These are phyloP conservation scores for Puccinia sorghi DNA, from an alignment of 1,284 basidiomycete genomes.

Conservation along the genomic window DNA sequence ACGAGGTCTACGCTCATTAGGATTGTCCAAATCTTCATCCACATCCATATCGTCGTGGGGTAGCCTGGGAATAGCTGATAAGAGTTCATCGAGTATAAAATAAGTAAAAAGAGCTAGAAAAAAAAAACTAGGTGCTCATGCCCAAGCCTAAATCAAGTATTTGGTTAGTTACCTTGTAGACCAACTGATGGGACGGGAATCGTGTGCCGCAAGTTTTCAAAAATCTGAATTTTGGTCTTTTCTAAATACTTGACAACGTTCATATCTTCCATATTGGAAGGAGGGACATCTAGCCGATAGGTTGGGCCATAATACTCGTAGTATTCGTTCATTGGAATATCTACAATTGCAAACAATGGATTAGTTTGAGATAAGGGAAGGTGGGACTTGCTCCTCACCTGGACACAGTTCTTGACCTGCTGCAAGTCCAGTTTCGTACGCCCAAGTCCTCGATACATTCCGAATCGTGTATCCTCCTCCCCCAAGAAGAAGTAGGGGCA, in stretches of 20 bases:
- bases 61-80: conserved; percentile 51
- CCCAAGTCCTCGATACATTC: conserved; percentile 95
- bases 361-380: background rate
- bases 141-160: background rate
- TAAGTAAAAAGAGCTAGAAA: background rate
- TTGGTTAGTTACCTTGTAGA: conserved; percentile 69
- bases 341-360: conserved; percentile 60
- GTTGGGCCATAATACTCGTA: conserved; percentile 99
- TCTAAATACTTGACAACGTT: conserved; percentile 92
- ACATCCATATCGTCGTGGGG: conserved; percentile 63
- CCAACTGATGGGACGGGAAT: conserved; percentile 87
- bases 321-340: conserved; percentile 95
- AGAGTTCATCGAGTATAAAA: background rate
- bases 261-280: conserved; percentile 93
- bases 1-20: conserved; percentile 65
- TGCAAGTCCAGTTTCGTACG: conserved; percentile 94
- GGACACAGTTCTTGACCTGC: conserved; percentile 88
- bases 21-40: conserved; percentile 70
- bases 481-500: conserved; percentile 86
- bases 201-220: conserved; percentile 81
- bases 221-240: conserved; percentile 84
- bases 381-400: conserved; percentile 62
- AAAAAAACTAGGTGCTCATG: background rate
- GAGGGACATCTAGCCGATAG: conserved; percentile 92
- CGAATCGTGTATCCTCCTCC: conserved; percentile 99